Percentiles rank a stretch among this genome's conserved stretches.
Conservation (phyloP, 2,329 filamentous ascomycete species). For the Parascedosporium putredinis region DNA sequence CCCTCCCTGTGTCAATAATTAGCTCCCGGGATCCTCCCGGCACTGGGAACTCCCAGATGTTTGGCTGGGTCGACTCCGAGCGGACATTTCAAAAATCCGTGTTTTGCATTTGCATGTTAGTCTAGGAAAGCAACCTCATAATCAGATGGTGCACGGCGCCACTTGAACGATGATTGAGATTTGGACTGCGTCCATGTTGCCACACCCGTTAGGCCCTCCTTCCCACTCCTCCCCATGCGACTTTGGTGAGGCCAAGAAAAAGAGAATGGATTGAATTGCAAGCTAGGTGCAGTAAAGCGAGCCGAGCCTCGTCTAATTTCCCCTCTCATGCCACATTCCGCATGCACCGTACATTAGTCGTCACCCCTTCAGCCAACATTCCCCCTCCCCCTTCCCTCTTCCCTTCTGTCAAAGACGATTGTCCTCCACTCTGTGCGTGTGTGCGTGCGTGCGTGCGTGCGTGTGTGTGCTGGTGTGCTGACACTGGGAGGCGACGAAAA, state of each 20-base stretch:
- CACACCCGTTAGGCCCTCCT: too few species aligned
- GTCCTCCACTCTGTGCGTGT: not conserved
- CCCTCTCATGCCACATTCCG: not conserved
- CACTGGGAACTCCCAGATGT: not conserved
- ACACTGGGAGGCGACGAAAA: too few species aligned
- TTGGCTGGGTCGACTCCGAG: not conserved
- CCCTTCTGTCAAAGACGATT: too few species aligned
- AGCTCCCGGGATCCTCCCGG: not conserved
- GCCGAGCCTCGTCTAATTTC: not conserved
- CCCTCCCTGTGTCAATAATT: not conserved
- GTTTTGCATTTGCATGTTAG: not conserved
- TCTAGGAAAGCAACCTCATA: not conserved
- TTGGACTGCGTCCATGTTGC: conserved; percentile 9
- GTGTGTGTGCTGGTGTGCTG: too few species aligned
- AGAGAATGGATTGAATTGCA: too few species aligned
- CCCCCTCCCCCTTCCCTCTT: not conserved
- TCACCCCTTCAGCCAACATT: not conserved
- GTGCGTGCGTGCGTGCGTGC: too few species aligned
- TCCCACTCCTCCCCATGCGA: too few species aligned
- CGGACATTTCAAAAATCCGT: not conserved
- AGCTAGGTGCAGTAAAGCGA: too few species aligned
- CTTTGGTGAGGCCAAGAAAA: conserved; percentile 13
- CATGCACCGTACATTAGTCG: not conserved
- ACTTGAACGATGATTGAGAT: not conserved
- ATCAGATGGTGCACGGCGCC: not conserved